Conservation (phyloP, 179 eudicot genomes). For the Nepenthes alata region DNA sequence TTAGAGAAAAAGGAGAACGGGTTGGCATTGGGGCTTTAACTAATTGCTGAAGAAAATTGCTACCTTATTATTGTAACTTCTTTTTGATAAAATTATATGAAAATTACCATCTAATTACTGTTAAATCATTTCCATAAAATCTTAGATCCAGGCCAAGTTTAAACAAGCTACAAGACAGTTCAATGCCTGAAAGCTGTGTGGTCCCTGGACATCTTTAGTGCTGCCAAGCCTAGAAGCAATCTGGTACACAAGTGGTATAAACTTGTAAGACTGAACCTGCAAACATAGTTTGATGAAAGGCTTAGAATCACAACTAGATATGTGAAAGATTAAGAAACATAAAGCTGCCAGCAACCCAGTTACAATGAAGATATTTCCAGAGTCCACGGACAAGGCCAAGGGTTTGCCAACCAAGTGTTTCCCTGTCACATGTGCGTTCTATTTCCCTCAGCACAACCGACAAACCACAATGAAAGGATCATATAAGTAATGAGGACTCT, state of each 20-base stretch:
- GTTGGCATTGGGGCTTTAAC: too few species aligned
- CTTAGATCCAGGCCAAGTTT: neutral
- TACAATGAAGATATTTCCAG: neutral
- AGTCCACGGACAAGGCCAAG: neutral
- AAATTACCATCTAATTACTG: too few species aligned
- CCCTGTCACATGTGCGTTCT: too few species aligned
- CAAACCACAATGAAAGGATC: too few species aligned
- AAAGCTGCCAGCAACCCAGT: neutral
- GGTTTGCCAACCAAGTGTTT: too few species aligned
- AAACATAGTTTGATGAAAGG: conserved; percentile 3
- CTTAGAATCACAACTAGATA: neutral
- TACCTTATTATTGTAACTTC: too few species aligned
- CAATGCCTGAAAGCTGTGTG: conserved; percentile 73
- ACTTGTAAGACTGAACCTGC: conserved; percentile 94
- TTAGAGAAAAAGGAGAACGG: too few species aligned
- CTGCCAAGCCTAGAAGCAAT: conserved; percentile 94
- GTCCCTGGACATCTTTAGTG: conserved; percentile 62
- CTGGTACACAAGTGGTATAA: conserved; percentile 90
- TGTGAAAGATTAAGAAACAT: neutral
- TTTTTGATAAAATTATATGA: too few species aligned
- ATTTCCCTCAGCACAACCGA: too few species aligned
- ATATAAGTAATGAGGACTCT: too few species aligned
- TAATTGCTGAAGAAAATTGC: too few species aligned
- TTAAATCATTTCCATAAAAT: neutral
- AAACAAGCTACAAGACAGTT: conserved; percentile 1